These are phyloP conservation scores for Lunasporangiospora selenospora DNA, from an alignment of 192 early-diverging fungal species.

Conservation along the genomic window DNA sequence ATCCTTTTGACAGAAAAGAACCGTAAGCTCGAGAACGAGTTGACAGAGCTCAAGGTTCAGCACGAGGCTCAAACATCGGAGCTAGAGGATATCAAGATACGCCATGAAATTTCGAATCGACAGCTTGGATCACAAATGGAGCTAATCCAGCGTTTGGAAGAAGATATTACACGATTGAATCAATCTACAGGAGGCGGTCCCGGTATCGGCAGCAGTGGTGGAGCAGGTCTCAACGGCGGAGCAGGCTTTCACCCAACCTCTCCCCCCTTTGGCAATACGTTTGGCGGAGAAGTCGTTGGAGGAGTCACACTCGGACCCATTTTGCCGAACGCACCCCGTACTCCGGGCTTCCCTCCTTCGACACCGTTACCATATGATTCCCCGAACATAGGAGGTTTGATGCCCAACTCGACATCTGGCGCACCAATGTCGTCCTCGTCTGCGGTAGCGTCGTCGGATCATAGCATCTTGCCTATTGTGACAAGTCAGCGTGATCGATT, in stretches of 20 bases:
- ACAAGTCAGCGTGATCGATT: slow-evolving; percentile 91
- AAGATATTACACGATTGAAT: slow-evolving; percentile 61
- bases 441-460: slow-evolving; percentile 18
- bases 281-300: slow-evolving; percentile 35
- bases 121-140: slow-evolving; percentile 49
- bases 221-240: neutral
- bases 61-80: slow-evolving; percentile 39
- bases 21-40: slow-evolving; percentile 77
- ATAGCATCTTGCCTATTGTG: slow-evolving; percentile 82
- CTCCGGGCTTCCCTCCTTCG: slow-evolving; percentile 31
- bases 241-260: slow-evolving; percentile 30
- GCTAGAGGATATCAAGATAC: slow-evolving; percentile 21
- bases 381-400: neutral
- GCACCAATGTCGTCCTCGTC: neutral
- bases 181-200: neutral
- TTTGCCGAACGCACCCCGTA: slow-evolving; percentile 17
- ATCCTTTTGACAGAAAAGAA: slow-evolving; percentile 82
- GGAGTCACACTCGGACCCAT: slow-evolving; percentile 33
- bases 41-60: slow-evolving; percentile 64
- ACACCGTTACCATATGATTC: slow-evolving; percentile 10
- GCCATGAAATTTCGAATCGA: slow-evolving; percentile 39
- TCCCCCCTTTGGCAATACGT: slow-evolving; percentile 31
- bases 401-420: slow-evolving; percentile 2
- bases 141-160: slow-evolving; percentile 61
- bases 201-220: neutral